Evolutionary conservation across 2,329 filamentous ascomycete genomes (phyloP), one percentile per base, ranked within the genome.

Genomic region (Trichoderma koningii): DNA sequence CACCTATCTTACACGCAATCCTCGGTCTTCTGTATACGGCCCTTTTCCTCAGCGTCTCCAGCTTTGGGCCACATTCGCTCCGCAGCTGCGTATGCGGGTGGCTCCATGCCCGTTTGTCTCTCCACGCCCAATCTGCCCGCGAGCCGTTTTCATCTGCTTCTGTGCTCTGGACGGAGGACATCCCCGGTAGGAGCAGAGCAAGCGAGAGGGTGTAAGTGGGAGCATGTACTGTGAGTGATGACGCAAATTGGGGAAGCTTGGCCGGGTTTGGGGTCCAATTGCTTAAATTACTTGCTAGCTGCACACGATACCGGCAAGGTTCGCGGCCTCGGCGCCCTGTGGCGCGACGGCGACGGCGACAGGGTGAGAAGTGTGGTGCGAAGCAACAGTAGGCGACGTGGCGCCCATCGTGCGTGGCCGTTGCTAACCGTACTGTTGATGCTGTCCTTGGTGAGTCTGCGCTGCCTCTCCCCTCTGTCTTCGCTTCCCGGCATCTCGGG

Each of bases 271-370:
- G 53, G 56, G 53, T 48, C 53, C 53, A n/a, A 57, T 41, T 51
- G 62, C 53, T 50, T 52, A 59, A 56, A 41, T 55, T 15, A 26
- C 10, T 52, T 23, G 45, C 9, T 61, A 51, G 56, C 50, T 41
- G 52, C 62, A 59, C 44, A 44, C 55, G 28, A 61, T 38, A 15
- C 21, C 41, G 47, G 47, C 51, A 64, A 61, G 60, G 62, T 60
- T 60, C 41, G 48, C 60, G 61, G 65, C 41, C 65, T 52, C 55
- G 50, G 55, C 65, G 65, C 62, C 62, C 30, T 26, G 63, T 66
- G 65, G 61, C 55, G 61, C 51, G 55, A 28, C 50, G 57, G 55
- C 55, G 47, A 64, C 21, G 42, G 52, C 23, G 44, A 28, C 42
- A 41, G 53, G 62, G 10, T 34, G 30, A 34, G 30, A 10, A 34